phyloP scores from a whole-genome alignment of 305 asterid species.

The Plantago lanceolata region DNA sequence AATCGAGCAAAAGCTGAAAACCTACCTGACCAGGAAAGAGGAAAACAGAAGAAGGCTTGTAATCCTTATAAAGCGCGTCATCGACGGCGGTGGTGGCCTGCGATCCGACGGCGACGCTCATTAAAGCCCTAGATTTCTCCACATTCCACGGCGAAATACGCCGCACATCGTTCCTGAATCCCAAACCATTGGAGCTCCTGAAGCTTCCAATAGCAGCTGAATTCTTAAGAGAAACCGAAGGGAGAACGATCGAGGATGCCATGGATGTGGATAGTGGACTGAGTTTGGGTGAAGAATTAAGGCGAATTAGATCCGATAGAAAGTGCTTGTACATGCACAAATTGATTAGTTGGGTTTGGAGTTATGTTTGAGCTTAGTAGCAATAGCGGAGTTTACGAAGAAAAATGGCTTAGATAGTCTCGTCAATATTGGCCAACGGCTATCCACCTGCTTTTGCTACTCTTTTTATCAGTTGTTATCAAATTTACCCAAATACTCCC shows the following conservation, averaged over 20 bases:
- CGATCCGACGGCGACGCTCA: constrained; percentile 70
- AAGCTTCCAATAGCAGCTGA: constrained; percentile 26
- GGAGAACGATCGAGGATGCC: constrained; percentile 46
- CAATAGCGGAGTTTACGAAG: constrained; percentile 45
- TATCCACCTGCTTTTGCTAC: constrained; percentile 25
- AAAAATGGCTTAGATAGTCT: constrained; percentile 27
- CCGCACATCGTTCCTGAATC: constrained; percentile 21
- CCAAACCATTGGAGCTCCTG: constrained; percentile 34
- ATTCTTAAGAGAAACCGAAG: constrained; percentile 39
- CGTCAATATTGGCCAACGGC: constrained; percentile 40
- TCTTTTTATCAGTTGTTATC: no score
- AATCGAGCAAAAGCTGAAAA: background rate
- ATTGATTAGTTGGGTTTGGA: background rate
- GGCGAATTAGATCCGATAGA: constrained; percentile 24
- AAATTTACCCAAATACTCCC: no score
- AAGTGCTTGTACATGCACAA: constrained; percentile 28
- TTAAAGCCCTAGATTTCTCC: constrained; percentile 55
- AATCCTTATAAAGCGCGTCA: constrained; percentile 65
- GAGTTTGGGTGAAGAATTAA: constrained; percentile 15
- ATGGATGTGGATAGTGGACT: constrained; percentile 28
- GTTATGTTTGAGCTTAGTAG: constrained; percentile 8
- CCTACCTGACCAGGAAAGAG: constrained; percentile 96
- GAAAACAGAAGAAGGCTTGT: constrained; percentile 74
- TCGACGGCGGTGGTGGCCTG: constrained; percentile 40
- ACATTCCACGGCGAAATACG: constrained; percentile 35